Evolutionary conservation across 768 basidiomycete genomes (phyloP).

Genomic region (Leccinum sublutescens): DNA sequence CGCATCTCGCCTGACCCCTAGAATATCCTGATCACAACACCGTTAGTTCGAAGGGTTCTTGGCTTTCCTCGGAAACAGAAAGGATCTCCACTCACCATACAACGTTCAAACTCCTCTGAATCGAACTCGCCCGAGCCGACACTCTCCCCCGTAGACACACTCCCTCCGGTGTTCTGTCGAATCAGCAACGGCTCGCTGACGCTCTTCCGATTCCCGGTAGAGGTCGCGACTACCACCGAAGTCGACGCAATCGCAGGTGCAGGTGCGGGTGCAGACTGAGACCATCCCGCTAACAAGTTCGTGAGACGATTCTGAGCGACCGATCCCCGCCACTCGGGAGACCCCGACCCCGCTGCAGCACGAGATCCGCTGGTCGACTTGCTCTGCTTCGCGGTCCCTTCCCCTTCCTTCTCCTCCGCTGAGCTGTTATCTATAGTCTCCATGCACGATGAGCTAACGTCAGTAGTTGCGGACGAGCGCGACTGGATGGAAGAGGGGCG

Average conservation of each 20-base stretch:
- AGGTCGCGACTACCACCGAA: slow-evolving; percentile 33
- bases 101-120: slow-evolving; percentile 55
- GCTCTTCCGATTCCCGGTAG: slow-evolving; percentile 49
- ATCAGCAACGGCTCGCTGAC: slow-evolving; percentile 72
- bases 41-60: slow-evolving; percentile 4
- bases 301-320: slow-evolving; percentile 61
- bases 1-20: slow-evolving; percentile 71
- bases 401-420: slow-evolving; percentile 37
- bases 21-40: slow-evolving; percentile 51
- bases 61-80: not conserved
- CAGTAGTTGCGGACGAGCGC: slow-evolving; percentile 52
- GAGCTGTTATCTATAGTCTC: slow-evolving; percentile 10
- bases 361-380: slow-evolving; percentile 32
- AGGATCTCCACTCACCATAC: slow-evolving; percentile 53
- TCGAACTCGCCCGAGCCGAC: slow-evolving; percentile 35
- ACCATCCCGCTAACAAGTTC: slow-evolving; percentile 66
- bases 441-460: slow-evolving; percentile 27
- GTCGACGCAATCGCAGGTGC: slow-evolving; percentile 27
- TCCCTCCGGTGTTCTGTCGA: slow-evolving; percentile 42
- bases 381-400: slow-evolving; percentile 62
- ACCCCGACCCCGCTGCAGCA: slow-evolving; percentile 20
- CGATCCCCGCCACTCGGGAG: slow-evolving; percentile 52
- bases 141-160: slow-evolving; percentile 29
- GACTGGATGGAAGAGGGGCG: slow-evolving; percentile 47
- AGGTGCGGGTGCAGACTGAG: slow-evolving; percentile 42